These are phyloP conservation scores for Gnomoniopsis sp. DNA, from an alignment of 2,329 filamentous ascomycete genomes.

Conservation along the genomic window DNA sequence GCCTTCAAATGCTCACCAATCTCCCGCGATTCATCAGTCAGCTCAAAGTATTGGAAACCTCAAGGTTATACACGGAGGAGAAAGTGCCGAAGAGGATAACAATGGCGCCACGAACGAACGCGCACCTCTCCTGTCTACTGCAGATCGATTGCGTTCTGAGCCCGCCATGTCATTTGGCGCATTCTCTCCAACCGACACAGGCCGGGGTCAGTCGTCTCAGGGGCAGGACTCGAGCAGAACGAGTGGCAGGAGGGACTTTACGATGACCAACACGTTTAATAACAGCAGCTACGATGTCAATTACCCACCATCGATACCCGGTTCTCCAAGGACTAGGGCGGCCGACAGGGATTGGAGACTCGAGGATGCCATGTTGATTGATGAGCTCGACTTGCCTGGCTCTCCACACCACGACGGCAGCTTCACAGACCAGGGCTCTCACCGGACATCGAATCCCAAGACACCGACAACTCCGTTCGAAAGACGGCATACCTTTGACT, in stretches of 20 bases:
- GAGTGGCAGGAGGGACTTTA: slow-evolving; percentile 41
- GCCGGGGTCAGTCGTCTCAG: slow-evolving; percentile 31
- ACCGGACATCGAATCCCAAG: slow-evolving; percentile 21
- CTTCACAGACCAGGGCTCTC: slow-evolving; percentile 13
- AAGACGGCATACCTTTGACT: slow-evolving; percentile 55
- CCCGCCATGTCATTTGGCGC: slow-evolving; percentile 23
- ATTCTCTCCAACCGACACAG: slow-evolving; percentile 43
- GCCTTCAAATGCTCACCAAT: slow-evolving; percentile 44
- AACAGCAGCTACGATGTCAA: slow-evolving; percentile 55
- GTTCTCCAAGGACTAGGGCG: slow-evolving; percentile 53
- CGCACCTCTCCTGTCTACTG: slow-evolving; percentile 50
- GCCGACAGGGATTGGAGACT: slow-evolving; percentile 54
- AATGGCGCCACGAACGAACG: slow-evolving; percentile 45
- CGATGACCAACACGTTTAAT: slow-evolving; percentile 23
- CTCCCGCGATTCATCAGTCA: slow-evolving; percentile 29
- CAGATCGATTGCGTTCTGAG: slow-evolving; percentile 34
- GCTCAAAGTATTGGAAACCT: slow-evolving; percentile 24
- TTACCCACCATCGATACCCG: slow-evolving; percentile 65
- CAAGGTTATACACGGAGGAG: slow-evolving; percentile 29
- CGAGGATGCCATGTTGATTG: slow-evolving; percentile 68
- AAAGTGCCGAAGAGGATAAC: slow-evolving; percentile 45
- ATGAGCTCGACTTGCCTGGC: slow-evolving; percentile 48
- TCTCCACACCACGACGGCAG: slow-evolving; percentile 16
- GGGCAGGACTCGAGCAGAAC: slow-evolving; percentile 49
- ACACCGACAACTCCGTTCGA: slow-evolving; percentile 36